phyloP scores from a whole-genome alignment of 345 rosid genomes.

The Salix dunnii region DNA sequence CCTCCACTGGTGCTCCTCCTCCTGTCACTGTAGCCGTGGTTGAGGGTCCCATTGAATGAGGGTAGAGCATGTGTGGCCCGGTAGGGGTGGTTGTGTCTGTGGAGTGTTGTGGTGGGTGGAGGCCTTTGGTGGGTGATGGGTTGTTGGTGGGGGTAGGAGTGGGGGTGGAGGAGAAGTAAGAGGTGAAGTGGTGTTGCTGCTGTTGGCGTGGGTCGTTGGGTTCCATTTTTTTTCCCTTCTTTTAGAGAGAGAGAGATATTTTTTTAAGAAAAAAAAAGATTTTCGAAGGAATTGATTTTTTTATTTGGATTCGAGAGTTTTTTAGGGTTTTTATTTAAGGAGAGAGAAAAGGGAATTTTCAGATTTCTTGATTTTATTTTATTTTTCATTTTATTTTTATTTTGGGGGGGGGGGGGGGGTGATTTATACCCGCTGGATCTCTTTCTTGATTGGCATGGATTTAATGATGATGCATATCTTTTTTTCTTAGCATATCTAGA shows the following conservation, averaged over 20 bases:
- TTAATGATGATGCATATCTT: slow-evolving; percentile 7
- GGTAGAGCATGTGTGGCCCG: slow-evolving; percentile 39
- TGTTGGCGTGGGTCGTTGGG: slow-evolving; percentile 38
- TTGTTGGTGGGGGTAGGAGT: slow-evolving; percentile 30
- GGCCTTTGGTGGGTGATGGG: slow-evolving; percentile 61
- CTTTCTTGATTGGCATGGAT: background rate
- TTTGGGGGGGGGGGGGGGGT: too few species aligned
- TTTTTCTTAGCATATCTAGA: background rate
- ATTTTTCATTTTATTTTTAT: too few species aligned
- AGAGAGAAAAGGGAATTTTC: background rate
- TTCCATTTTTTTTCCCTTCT: slow-evolving; percentile 47
- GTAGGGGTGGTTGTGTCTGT: background rate
- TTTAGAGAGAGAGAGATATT: slow-evolving; percentile 30
- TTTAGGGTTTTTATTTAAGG: slow-evolving; percentile 2
- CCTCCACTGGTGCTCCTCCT: slow-evolving; percentile 3
- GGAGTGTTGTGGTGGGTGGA: slow-evolving; percentile 37
- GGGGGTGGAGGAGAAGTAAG: slow-evolving; percentile 36
- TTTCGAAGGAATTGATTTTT: slow-evolving; percentile 20
- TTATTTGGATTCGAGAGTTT: background rate
- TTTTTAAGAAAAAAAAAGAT: slow-evolving; percentile 19
- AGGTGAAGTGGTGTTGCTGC: slow-evolving; percentile 40
- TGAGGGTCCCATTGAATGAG: slow-evolving; percentile 54
- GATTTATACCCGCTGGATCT: slow-evolving; percentile 28
- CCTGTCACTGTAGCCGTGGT: slow-evolving; percentile 47
- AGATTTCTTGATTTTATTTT: background rate